phyloP scores from a whole-genome alignment of 2,329 filamentous ascomycete species.

The Exophiala xenobiotica region DNA sequence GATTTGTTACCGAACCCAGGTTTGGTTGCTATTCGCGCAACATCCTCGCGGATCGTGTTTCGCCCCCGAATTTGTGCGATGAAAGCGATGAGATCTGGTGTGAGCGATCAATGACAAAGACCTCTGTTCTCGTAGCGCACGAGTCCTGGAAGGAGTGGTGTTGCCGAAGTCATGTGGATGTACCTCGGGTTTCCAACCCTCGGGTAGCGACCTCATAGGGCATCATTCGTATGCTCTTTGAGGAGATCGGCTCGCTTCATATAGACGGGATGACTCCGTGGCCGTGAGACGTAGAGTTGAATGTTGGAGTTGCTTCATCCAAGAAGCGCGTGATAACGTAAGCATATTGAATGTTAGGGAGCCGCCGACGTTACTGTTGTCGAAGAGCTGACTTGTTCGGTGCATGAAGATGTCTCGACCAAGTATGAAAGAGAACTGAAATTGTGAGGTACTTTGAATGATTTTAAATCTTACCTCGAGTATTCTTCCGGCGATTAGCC shows the following conservation, averaged over 20 bases:
- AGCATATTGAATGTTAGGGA: too few relatives aligned
- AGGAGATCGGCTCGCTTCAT: neutral
- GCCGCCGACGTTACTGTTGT: too few relatives aligned
- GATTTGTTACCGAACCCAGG: conserved; percentile 18
- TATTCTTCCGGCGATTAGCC: neutral
- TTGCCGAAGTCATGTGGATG: neutral
- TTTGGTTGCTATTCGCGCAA: conserved; percentile 6
- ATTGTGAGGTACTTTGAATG: conserved; percentile 12
- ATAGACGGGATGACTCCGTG: too few relatives aligned
- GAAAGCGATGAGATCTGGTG: neutral
- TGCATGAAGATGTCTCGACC: conserved; percentile 3
- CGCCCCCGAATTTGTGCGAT: neutral
- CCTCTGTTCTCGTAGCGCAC: neutral
- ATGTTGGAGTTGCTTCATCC: too few relatives aligned
- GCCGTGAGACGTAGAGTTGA: too few relatives aligned
- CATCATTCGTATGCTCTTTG: neutral
- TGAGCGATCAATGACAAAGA: conserved; percentile 8
- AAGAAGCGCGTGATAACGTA: too few relatives aligned
- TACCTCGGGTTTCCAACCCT: neutral
- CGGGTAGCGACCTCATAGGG: conserved; percentile 1
- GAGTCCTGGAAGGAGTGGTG: neutral
- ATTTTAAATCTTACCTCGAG: conserved; percentile 20
- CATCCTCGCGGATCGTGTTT: neutral
- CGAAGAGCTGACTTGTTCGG: too few relatives aligned
- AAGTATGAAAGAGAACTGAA: conserved; percentile 5